Evolutionary conservation across 441 rosid genomes (phyloP).

Genomic region (Melastoma candidum): DNA sequence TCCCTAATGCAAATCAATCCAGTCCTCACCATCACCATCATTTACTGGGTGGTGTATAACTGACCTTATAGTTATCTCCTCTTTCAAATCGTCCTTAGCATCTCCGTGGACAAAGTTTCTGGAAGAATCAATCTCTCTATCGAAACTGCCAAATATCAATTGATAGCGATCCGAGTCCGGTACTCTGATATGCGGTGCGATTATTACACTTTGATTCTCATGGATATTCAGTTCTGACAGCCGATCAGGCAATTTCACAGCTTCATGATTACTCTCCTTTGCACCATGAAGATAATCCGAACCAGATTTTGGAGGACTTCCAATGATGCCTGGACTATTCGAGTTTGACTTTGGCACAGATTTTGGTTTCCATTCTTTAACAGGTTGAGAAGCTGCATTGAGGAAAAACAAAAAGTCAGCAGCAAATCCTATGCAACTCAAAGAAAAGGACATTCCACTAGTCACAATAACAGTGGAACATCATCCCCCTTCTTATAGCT

Average conservation of each 20-base stretch:
- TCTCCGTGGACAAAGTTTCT: slow-evolving; percentile 28
- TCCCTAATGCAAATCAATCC: background rate
- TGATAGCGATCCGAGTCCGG: slow-evolving; percentile 45
- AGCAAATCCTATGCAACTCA: no score
- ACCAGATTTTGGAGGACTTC: slow-evolving; percentile 47
- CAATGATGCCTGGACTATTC: slow-evolving; percentile 54
- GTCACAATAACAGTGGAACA: no score
- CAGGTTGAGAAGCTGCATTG: slow-evolving; percentile 52
- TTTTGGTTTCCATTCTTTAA: slow-evolving; percentile 91
- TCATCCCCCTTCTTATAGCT: no score
- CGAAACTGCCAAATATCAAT: slow-evolving; percentile 38
- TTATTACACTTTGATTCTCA: slow-evolving; percentile 69
- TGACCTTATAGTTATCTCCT: slow-evolving; percentile 50
- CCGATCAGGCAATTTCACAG: slow-evolving; percentile 45
- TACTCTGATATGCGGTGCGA: slow-evolving; percentile 74
- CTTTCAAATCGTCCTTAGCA: slow-evolving; percentile 35
- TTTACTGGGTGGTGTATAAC: slow-evolving; percentile 7
- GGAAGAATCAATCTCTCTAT: slow-evolving; percentile 46
- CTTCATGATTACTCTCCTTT: slow-evolving; percentile 35
- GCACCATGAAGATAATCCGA: slow-evolving; percentile 34
- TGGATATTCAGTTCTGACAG: slow-evolving; percentile 31
- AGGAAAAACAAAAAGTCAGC: background rate
- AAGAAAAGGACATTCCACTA: no score
- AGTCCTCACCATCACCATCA: background rate
- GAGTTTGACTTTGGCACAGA: slow-evolving; percentile 46